Conservation (phyloP, 306 rosid species). For the Adenanthera pavonina region DNA sequence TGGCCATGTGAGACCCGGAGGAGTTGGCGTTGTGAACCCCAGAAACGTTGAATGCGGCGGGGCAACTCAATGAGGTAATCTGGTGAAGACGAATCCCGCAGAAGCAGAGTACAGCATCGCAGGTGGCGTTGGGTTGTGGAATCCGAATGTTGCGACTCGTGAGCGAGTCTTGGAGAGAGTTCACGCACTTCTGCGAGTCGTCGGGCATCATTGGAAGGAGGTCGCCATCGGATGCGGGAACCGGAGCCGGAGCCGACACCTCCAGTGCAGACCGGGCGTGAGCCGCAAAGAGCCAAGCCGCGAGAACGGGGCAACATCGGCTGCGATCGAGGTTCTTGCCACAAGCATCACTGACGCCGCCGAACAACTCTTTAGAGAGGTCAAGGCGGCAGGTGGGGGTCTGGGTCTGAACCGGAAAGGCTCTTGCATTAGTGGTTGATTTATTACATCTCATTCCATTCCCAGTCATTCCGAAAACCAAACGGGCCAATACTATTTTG, state of each 20-base stretch:
- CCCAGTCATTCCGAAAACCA: too few relatives aligned
- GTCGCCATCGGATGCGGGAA: constrained; percentile 49
- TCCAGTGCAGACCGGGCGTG: constrained; percentile 86
- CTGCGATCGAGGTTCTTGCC: constrained; percentile 90
- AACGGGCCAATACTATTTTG: too few relatives aligned
- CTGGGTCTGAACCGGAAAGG: constrained; percentile 75
- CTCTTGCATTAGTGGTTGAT: too few relatives aligned
- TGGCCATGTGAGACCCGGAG: constrained; percentile 66
- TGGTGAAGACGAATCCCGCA: constrained; percentile 95
- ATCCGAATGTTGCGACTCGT: constrained; percentile 67
- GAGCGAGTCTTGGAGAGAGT: constrained; percentile 82
- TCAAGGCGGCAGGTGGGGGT: constrained; percentile 75
- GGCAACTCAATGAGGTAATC: constrained; percentile 76
- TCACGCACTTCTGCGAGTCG: constrained; percentile 94
- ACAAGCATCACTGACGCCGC: constrained; percentile 91
- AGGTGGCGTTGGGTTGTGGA: constrained; percentile 87
- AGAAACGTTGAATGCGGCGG: constrained; percentile 80
- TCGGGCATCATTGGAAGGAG: constrained; percentile 87
- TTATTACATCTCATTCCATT: too few relatives aligned
- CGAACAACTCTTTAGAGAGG: constrained; percentile 94
- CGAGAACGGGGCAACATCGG: constrained; percentile 95
- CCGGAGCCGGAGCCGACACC: constrained; percentile 52
- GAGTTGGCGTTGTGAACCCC: constrained; percentile 47
- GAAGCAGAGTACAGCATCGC: constrained; percentile 89
- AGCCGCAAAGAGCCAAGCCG: constrained; percentile 97